These are phyloP conservation scores for Urochloa ruziziensis DNA, from an alignment of 176 grass and related monocot genomes.

Conservation along the genomic window DNA sequence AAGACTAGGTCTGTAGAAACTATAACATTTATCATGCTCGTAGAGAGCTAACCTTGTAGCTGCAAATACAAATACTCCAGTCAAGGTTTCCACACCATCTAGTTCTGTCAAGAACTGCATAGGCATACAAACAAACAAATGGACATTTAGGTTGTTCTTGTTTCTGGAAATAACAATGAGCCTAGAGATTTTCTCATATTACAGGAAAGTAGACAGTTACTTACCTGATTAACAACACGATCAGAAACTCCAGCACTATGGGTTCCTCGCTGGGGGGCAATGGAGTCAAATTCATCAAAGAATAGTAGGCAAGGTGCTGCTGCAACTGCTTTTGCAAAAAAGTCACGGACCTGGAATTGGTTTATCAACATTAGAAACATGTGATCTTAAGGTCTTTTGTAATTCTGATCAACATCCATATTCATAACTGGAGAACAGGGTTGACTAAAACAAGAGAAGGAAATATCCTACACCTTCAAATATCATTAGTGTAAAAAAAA, in stretches of 20 bases:
- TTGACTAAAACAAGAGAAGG: not conserved
- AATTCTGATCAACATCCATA: constrained; percentile 1
- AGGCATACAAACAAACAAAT: constrained; percentile 47
- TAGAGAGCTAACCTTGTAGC: constrained; percentile 65
- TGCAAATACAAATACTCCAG: constrained; percentile 96
- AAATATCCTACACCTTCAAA: constrained; percentile 35
- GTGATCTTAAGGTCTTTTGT: constrained; percentile 15
- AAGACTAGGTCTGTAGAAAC: constrained; percentile 18
- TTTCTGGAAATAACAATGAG: not conserved
- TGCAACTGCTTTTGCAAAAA: constrained; percentile 86
- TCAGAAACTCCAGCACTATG: constrained; percentile 92
- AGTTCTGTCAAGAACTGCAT: constrained; percentile 92
- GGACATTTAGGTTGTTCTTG: not conserved
- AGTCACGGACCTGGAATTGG: constrained; percentile 77
- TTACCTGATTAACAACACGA: constrained; percentile 98
- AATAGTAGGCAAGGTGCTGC: constrained; percentile 90
- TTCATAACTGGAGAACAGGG: constrained; percentile 20
- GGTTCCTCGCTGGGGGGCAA: constrained; percentile 84
- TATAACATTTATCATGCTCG: constrained; percentile 16
- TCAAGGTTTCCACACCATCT: constrained; percentile 93
- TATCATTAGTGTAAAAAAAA: constrained; percentile 17
- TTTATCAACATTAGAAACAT: constrained; percentile 38
- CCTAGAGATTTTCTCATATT: constrained; percentile 6
- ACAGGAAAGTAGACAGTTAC: not conserved
- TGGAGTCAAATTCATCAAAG: constrained; percentile 97